Percentiles rank a stretch among this genome's conserved stretches.
Conservation (phyloP, 306 rosid genomes). For the Prosopis cineraria region DNA sequence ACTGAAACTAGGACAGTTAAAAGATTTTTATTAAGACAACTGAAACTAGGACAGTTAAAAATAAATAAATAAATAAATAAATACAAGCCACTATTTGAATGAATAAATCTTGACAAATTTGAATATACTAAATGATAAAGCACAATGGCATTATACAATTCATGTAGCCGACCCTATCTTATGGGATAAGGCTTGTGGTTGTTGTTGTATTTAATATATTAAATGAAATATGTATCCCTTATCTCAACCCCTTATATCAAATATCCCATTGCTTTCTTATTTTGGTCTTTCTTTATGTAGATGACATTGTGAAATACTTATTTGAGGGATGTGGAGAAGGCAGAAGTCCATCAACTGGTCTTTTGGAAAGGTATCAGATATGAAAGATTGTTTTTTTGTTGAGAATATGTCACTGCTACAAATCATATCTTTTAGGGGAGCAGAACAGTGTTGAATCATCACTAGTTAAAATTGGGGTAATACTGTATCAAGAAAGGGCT, state of each 20-base stretch:
- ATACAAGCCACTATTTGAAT: too few species aligned
- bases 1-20: too few species aligned
- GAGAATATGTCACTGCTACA: background rate
- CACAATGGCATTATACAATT: too few species aligned
- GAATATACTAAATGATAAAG: too few species aligned
- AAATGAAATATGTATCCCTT: slow-evolving; percentile 5
- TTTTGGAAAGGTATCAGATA: slow-evolving; percentile 73
- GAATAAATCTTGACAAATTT: too few species aligned
- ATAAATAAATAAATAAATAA: too few species aligned
- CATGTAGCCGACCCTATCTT: too few species aligned
- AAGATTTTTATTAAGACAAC: too few species aligned
- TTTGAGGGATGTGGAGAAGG: slow-evolving; percentile 77
- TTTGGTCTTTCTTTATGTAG: slow-evolving; percentile 45
- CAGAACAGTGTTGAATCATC: slow-evolving; percentile 26
- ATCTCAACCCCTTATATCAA: background rate
- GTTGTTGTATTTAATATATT: slow-evolving; percentile 8
- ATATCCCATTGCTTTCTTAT: slow-evolving; percentile 4
- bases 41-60: too few species aligned
- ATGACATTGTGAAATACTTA: slow-evolving; percentile 87
- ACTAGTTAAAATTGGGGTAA: slow-evolving; percentile 10
- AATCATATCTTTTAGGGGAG: slow-evolving; percentile 14
- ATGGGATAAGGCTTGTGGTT: too few species aligned
- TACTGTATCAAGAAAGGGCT: background rate
- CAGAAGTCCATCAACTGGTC: slow-evolving; percentile 67
- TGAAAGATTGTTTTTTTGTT: background rate